Evolutionary conservation across 2,329 filamentous ascomycete species (phyloP), one percentile per base, ranked within the genome.

Genomic region (Cladorrhinum sp.): DNA sequence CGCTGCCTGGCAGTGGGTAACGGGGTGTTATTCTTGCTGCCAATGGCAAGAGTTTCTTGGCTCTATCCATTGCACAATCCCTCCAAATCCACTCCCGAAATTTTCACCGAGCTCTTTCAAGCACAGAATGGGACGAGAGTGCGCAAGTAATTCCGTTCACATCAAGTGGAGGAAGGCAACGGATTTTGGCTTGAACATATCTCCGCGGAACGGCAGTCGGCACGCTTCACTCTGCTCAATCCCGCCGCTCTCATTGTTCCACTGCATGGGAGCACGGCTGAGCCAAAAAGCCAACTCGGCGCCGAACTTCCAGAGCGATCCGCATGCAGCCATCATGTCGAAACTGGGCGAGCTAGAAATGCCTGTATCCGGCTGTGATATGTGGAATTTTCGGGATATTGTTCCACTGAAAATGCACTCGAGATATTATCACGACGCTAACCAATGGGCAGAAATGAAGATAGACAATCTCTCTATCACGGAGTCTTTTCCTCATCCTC

Each of bases 161-260:
- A 4, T 48, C 20, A 32, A 41, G 13, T 29, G 16, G 24, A 49
- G 53, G 53, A 23, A 24, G 49, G 6, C 24, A 13, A 27, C 49
- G 23, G 49, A 50, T 50, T 18, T 49, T 38, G 27, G 20, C 25
- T 56, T 23, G n/a, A 49, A 18, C 24, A n/a, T 49, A 48, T 56
- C 25, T 56, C 53, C 53, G 53, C 53, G 53, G 53, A n/a, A 49
- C 53, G 53, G 53, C 36, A 56, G 53, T 49, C 53, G 53, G 53
- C 38, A 56, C 2, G 16, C 41, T 45, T 12, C 18, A 18, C 41
- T 22, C 41, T 45, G 41, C 41, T 18, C n/a, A 45, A 45, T 45
- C 41, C 41, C 41, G 41, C 32, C 12, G 32, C 16, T 36, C 32
- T 45, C 16, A 18, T 45, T 22, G 18, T 45, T 45, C 20, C 41